Evolutionary conservation across 108 stramenopile genomes (phyloP).

Genomic region (Nitzschia palea): DNA sequence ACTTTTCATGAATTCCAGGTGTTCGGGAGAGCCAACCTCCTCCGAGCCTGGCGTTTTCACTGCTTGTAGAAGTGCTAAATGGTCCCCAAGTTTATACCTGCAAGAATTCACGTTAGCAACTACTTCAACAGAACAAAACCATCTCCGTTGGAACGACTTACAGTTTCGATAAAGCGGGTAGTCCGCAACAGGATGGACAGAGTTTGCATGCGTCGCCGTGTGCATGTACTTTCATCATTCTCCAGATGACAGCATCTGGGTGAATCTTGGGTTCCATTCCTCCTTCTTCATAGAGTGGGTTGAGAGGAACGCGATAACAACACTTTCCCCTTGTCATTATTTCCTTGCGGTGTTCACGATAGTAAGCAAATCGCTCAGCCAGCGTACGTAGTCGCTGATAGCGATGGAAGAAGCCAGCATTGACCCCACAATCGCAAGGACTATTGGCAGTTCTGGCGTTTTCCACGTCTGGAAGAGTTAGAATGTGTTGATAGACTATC

Average conservation of each 20-base stretch:
- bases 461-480: conserved; percentile 76
- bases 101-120: background rate
- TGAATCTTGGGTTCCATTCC: conserved; percentile 49
- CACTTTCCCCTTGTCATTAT: conserved; percentile 52
- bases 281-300: conserved; percentile 36
- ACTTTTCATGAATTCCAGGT: conserved; percentile 45
- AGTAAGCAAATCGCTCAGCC: conserved; percentile 66
- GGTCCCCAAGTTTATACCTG: conserved; percentile 64
- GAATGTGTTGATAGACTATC: conserved; percentile 64
- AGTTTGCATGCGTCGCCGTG: conserved; percentile 28
- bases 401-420: conserved; percentile 56
- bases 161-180: conserved; percentile 49
- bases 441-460: conserved; percentile 57
- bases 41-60: conserved; percentile 28
- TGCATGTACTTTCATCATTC: conserved; percentile 40
- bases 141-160: background rate
- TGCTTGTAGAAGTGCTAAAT: conserved; percentile 77
- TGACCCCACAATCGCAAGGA: conserved; percentile 86
- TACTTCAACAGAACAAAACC: background rate
- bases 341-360: conserved; percentile 55
- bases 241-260: conserved; percentile 70
- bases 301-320: conserved; percentile 59
- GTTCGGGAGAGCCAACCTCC: conserved; percentile 24
- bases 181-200: conserved; percentile 68
- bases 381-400: conserved; percentile 51